A percentile compares a stretch with the other conserved stretches of the same genome.
phyloP scores from a whole-genome alignment of 768 basidiomycete species.

The Mycena olivaceomarginata region DNA sequence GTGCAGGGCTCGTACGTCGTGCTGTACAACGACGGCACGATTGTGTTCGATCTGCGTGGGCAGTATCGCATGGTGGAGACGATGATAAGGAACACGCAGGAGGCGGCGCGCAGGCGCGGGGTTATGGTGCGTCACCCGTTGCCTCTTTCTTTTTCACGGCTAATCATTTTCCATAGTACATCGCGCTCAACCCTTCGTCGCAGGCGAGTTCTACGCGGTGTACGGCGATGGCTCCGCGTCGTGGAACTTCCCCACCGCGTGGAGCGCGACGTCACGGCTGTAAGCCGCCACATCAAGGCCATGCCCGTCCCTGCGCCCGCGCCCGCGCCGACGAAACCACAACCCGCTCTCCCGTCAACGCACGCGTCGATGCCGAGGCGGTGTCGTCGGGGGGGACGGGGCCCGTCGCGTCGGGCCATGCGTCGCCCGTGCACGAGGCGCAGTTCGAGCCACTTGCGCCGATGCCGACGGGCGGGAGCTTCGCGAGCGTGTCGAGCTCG shows the following conservation, averaged over 20 bases:
- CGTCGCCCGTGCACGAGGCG: too few relatives aligned
- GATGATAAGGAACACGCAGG: background rate
- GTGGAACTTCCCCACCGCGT: constrained; percentile 24
- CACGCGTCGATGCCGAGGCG: too few relatives aligned
- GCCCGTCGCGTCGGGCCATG: too few relatives aligned
- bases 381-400: too few relatives aligned
- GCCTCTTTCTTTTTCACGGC: background rate
- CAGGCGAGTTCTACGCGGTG: constrained; percentile 25
- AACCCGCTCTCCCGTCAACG: too few relatives aligned
- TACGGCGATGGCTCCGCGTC: constrained; percentile 20
- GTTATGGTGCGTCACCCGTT: background rate
- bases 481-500: too few relatives aligned
- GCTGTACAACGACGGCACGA: background rate
- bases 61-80: background rate
- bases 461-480: too few relatives aligned
- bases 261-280: constrained; percentile 5
- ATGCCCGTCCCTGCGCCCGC: background rate
- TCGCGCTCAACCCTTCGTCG: constrained; percentile 23
- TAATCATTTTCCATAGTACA: background rate
- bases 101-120: background rate
- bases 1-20: background rate
- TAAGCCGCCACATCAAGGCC: background rate
- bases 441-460: too few relatives aligned
- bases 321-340: too few relatives aligned
- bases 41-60: background rate